Conservation (phyloP, 1,284 basidiomycete species). For the Ustilago cynodontis region DNA sequence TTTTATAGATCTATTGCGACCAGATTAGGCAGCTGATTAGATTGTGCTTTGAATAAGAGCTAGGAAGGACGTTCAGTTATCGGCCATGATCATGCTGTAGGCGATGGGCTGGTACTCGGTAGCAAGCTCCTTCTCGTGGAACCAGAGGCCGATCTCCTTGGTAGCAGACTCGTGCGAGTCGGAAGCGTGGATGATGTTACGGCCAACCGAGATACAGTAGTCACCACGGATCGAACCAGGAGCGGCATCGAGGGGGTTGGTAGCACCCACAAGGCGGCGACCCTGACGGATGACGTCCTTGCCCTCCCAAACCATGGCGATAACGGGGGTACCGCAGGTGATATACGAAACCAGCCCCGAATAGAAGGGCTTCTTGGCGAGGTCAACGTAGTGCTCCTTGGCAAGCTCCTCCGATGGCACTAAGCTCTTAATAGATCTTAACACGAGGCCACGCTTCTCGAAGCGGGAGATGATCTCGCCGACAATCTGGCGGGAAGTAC, state of each 20-base stretch:
- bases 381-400: conserved; percentile 64
- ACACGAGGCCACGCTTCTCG: conserved; percentile 58
- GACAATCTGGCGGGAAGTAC: conserved; percentile 62
- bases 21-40: not conserved
- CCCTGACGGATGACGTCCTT: conserved; percentile 68
- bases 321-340: conserved; percentile 63
- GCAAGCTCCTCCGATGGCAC: conserved; percentile 54
- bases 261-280: conserved; percentile 65
- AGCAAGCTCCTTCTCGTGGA: conserved; percentile 71
- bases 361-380: conserved; percentile 64
- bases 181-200: conserved; percentile 72
- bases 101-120: conserved; percentile 71
- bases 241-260: conserved; percentile 61
- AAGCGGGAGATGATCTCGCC: conserved; percentile 65
- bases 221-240: conserved; percentile 65
- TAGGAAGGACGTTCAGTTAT: conserved; percentile 43
- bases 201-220: conserved; percentile 66
- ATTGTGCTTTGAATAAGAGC: not conserved
- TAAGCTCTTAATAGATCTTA: conserved; percentile 38
- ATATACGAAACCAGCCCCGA: conserved; percentile 60
- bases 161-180: conserved; percentile 72
- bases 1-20: not conserved
- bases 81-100: conserved; percentile 61
- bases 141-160: conserved; percentile 73
- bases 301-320: conserved; percentile 68